Evolutionary conservation across 2,329 filamentous ascomycete genomes (phyloP), one percentile per base, ranked within the genome.

Genomic region (Neonectria ditissima): DNA sequence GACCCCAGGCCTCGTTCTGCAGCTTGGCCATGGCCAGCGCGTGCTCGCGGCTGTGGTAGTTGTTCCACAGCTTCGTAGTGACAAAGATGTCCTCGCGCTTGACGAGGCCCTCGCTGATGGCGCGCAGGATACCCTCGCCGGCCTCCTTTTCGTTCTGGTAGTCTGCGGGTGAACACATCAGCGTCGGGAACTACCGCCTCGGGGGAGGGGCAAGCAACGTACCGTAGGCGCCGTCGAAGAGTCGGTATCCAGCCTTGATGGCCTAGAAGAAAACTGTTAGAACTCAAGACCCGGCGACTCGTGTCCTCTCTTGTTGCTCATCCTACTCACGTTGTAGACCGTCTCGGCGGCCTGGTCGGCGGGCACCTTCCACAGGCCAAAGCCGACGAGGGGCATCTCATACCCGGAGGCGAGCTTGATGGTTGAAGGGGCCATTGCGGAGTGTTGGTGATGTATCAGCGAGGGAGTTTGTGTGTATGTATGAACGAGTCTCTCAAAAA

Each of bases 51-150:
- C 93, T 89, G 83, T 97, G 92, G 86, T 94, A 96, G 74, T 89
- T 89, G 83, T 94, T 94, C 93, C 93, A 97, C 54, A 97, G 89
- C 85, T 97, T 97, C 78, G 90, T 92, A 67, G 94, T 92, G 76
- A 97, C 87, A 86, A 97, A 97, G 75, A 97, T 89, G 32, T 97
- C 92, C 79, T 92, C 89, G 62, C 92, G 79, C 54, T 89, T 88
- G 11, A 92, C 83, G 50, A 89, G 84, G 32, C 86, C 86, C 65
- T 89, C 83, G 8, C 75, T 74, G 70, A 86, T 85, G 50, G 84
- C 84, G 44, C 78, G 84, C 69, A 83, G 86, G 73, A 92, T 87
- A 20, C 87, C 91, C 67, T 83, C 79, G 13, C 89, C 91, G 0
- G 91, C 89, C 56, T 90, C 88, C 58, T 83, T 83, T 75, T 91